Percentiles rank a stretch among this genome's conserved stretches.
phyloP scores from a whole-genome alignment of 371 early-diverging fungal genomes.

The Actinomortierella wolfii region DNA sequence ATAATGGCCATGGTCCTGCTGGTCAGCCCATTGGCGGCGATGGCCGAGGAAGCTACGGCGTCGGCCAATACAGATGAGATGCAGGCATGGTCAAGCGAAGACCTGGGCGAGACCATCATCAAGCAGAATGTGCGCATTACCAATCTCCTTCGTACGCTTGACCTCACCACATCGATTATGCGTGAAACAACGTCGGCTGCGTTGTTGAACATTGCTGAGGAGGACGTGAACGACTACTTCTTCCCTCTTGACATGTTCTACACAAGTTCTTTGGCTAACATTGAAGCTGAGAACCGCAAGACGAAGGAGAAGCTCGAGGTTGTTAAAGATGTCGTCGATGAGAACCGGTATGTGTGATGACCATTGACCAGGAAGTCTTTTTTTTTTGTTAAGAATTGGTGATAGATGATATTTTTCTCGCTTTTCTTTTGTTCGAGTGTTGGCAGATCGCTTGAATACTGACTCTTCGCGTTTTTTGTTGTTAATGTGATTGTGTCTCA shows the following conservation, averaged over 20 bases:
- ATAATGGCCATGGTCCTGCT: constrained; percentile 17
- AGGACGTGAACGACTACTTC: constrained; percentile 57
- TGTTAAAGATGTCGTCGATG: constrained; percentile 47
- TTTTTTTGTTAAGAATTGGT: too few relatives aligned
- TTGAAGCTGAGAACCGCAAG: constrained; percentile 58
- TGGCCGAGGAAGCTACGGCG: constrained; percentile 8
- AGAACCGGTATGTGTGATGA: constrained; percentile 46
- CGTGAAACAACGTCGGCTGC: constrained; percentile 66
- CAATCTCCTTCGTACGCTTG: constrained; percentile 68
- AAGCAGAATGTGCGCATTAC: constrained; percentile 57
- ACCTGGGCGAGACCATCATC: constrained; percentile 10
- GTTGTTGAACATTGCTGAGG: constrained; percentile 54
- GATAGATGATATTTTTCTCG: too few relatives aligned
- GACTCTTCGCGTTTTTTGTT: too few relatives aligned
- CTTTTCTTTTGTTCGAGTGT: too few relatives aligned
- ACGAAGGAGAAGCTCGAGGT: constrained; percentile 50
- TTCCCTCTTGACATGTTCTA: constrained; percentile 51
- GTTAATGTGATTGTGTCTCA: too few relatives aligned
- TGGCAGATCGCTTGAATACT: too few relatives aligned
- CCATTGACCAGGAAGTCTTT: too few relatives aligned
- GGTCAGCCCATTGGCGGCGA: constrained; percentile 5
- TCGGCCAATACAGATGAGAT: background rate
- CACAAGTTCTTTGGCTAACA: constrained; percentile 47
- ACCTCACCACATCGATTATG: constrained; percentile 63
- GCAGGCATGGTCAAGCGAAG: constrained; percentile 15